These are phyloP conservation scores for Raddia guianensis DNA, from an alignment of 176 grass and related monocot genomes.

Conservation along the genomic window DNA sequence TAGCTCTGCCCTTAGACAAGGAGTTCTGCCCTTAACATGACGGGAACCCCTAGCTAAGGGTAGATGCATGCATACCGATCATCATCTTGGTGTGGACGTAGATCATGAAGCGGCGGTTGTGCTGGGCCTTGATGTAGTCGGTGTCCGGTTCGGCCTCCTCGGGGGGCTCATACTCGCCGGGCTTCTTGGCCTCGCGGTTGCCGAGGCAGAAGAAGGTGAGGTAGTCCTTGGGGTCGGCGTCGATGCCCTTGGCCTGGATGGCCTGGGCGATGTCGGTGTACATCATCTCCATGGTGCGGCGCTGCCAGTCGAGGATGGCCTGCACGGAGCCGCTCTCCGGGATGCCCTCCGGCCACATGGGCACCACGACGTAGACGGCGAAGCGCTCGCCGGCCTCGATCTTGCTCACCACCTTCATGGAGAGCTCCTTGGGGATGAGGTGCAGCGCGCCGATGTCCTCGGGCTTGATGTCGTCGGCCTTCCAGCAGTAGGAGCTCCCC, in stretches of 20 bases:
- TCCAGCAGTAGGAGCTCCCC: constrained; percentile 78
- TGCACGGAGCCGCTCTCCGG: constrained; percentile 90
- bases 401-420: constrained; percentile 84
- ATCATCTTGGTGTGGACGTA: constrained; percentile 98
- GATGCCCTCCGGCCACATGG: constrained; percentile 97
- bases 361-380: constrained; percentile 74
- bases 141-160: constrained; percentile 67
- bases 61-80: constrained; percentile 53
- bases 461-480: constrained; percentile 52
- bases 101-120: constrained; percentile 91
- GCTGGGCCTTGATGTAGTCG: constrained; percentile 72
- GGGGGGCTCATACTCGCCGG: constrained; percentile 64
- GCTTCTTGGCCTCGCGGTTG: constrained; percentile 68
- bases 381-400: constrained; percentile 87
- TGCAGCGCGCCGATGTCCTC: constrained; percentile 83
- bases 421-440: constrained; percentile 86
- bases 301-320: constrained; percentile 91
- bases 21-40: no score
- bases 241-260: constrained; percentile 67
- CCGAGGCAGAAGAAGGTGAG: constrained; percentile 94
- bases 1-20: no score
- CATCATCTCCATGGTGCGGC: constrained; percentile 95
- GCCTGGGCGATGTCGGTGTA: constrained; percentile 80
- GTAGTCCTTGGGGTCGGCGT: constrained; percentile 75
- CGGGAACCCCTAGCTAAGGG: no score